Conservation (phyloP, 148 eudicot species). For the Pouteria glomerata region DNA sequence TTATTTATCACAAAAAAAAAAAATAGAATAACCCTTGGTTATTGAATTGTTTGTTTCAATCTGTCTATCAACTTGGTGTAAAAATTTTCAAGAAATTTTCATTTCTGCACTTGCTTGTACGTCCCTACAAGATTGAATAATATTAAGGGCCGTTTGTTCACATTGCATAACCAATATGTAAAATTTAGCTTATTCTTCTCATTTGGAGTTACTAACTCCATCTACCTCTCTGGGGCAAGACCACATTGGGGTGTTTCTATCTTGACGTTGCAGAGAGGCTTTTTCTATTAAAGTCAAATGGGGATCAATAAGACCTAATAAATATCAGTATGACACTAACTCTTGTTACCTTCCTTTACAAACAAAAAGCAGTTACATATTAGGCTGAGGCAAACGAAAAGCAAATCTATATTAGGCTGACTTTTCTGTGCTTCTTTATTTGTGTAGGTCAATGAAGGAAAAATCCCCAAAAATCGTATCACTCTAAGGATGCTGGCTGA, state of each 20-base stretch:
- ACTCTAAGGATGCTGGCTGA: slow-evolving; percentile 75
- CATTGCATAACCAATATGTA: neutral
- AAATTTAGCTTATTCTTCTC: neutral
- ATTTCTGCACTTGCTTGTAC: neutral
- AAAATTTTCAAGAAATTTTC: neutral
- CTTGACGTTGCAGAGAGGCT: too few relatives aligned
- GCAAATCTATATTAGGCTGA: neutral
- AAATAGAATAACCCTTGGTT: neutral
- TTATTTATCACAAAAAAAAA: neutral
- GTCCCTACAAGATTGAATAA: neutral
- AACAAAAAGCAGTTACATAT: neutral
- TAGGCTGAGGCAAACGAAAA: neutral
- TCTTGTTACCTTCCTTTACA: neutral
- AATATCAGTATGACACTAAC: neutral
- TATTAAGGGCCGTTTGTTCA: neutral
- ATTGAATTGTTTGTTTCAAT: neutral
- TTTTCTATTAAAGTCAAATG: neutral
- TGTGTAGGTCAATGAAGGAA: slow-evolving; percentile 73
- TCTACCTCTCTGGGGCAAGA: neutral
- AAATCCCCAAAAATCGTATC: slow-evolving; percentile 55
- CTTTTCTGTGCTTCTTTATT: slow-evolving; percentile 3
- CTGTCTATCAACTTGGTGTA: neutral
- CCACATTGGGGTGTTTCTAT: neutral
- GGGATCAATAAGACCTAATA: neutral
- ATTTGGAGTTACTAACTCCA: neutral